Evolutionary conservation across 805 yeast species (phyloP).

Genomic region (Saccharomyces eubayanus): DNA sequence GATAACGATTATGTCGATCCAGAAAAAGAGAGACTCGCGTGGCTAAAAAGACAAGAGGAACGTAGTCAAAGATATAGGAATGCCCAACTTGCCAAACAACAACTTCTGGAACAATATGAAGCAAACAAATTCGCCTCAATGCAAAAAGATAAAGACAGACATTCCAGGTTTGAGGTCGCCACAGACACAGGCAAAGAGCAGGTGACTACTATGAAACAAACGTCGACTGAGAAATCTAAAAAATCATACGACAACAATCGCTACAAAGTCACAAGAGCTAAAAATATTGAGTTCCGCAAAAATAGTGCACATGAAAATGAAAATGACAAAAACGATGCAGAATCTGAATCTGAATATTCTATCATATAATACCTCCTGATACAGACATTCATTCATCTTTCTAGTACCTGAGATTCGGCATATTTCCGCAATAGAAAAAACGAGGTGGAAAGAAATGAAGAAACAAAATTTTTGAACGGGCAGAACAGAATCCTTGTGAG

Average conservation of each 20-base stretch:
- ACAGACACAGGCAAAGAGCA: background rate
- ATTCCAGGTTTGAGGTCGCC: background rate
- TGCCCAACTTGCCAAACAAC: slow-evolving; percentile 17
- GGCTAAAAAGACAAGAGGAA: slow-evolving; percentile 18
- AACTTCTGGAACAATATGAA: slow-evolving; percentile 22
- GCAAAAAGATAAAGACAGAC: slow-evolving; percentile 1
- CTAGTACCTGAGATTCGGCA: background rate
- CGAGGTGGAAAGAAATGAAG: background rate
- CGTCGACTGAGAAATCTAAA: background rate
- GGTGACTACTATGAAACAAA: background rate
- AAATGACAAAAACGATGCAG: slow-evolving; percentile 2
- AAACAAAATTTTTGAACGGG: background rate
- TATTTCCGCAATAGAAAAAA: background rate
- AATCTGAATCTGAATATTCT: slow-evolving; percentile 18
- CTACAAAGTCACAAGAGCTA: slow-evolving; percentile 6
- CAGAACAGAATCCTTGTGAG: background rate
- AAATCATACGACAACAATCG: background rate
- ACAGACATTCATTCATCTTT: background rate
- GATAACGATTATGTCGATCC: slow-evolving; percentile 24
- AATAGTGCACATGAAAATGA: no score
- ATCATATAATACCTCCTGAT: slow-evolving; percentile 6
- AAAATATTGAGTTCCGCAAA: slow-evolving; percentile 4
- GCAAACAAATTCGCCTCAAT: slow-evolving; percentile 8
- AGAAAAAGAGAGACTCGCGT: slow-evolving; percentile 15
- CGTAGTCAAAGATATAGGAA: slow-evolving; percentile 18